Conservation (phyloP, 768 basidiomycete genomes). For the Crucibulum laeve region DNA sequence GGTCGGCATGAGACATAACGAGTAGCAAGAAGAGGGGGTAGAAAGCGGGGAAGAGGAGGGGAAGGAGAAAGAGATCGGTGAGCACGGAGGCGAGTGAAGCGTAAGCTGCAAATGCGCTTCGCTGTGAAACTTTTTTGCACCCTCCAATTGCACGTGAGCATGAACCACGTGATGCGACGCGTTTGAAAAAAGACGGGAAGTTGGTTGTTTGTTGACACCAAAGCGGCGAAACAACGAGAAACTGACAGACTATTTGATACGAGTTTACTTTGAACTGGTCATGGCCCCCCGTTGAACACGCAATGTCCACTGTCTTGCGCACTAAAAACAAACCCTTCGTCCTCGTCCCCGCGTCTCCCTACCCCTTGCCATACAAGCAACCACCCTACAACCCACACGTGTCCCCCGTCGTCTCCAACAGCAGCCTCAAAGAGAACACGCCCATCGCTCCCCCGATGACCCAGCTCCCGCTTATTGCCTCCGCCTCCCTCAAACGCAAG, state of each 20-base stretch:
- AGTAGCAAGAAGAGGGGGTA: conserved; percentile 9
- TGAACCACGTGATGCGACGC: conserved; percentile 33
- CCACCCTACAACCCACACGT: conserved; percentile 15
- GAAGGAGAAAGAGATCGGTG: conserved; percentile 6
- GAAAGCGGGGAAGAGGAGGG: conserved; percentile 5
- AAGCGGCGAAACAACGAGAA: conserved; percentile 5
- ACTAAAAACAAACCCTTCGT: conserved; percentile 57
- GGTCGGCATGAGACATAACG: conserved; percentile 84
- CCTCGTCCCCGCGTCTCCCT: conserved; percentile 33
- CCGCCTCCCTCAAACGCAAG: conserved; percentile 46
- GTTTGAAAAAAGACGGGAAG: too few relatives aligned
- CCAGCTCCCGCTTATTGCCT: conserved; percentile 13
- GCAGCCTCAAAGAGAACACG: conserved; percentile 44
- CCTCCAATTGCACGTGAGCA: conserved; percentile 16
- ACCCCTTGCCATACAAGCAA: conserved; percentile 14
- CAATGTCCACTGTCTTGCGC: conserved; percentile 27
- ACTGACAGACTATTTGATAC: too few relatives aligned
- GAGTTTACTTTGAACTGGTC: conserved; percentile 24
- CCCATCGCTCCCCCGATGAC: conserved; percentile 23
- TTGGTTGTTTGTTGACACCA: conserved; percentile 6
- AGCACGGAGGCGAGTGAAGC: conserved; percentile 8
- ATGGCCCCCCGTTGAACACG: conserved; percentile 16
- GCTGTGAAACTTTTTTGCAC: conserved; percentile 28
- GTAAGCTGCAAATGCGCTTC: conserved; percentile 5
- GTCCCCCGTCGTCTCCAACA: conserved; percentile 14